Percentiles rank a stretch among this genome's conserved stretches.
phyloP scores from a whole-genome alignment of 176 grass and related monocot species.

The Lolium multiflorum region DNA sequence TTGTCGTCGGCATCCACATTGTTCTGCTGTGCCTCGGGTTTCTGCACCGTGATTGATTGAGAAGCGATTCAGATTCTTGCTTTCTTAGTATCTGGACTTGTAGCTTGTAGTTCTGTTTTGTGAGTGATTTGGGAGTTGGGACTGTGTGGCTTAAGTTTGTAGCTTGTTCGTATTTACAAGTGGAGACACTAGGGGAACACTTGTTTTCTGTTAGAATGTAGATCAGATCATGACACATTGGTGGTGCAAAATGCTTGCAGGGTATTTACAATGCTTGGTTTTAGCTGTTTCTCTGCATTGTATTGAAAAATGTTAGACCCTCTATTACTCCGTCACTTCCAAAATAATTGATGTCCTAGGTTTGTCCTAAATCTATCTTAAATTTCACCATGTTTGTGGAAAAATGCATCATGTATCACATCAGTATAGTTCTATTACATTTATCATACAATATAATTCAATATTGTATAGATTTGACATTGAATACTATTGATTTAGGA shows the following conservation, averaged over 20 bases:
- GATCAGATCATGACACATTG: conserved; percentile 38
- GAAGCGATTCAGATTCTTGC: neutral
- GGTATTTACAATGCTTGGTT: conserved; percentile 4
- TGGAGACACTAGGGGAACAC: conserved; percentile 21
- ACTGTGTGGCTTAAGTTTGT: conserved; percentile 1
- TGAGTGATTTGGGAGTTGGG: conserved; percentile 33
- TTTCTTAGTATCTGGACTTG: neutral
- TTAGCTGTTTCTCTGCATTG: neutral
- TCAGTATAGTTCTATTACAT: no score
- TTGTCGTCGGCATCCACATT: conserved; percentile 46
- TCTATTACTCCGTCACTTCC: no score
- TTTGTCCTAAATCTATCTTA: no score
- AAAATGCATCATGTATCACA: no score
- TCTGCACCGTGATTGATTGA: conserved; percentile 40
- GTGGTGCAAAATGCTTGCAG: neutral
- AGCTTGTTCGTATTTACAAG: conserved; percentile 22
- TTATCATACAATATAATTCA: no score
- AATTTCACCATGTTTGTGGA: no score
- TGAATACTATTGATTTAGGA: no score
- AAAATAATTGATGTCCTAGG: neutral
- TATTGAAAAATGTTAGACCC: neutral
- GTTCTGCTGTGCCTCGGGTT: conserved; percentile 50
- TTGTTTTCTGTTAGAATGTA: conserved; percentile 43
- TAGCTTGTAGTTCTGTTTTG: conserved; percentile 36
- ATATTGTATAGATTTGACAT: no score